Base-by-base conservation (phyloP, 2,329 filamentous ascomycete genomes). In the Penicillium sp. region DNA sequence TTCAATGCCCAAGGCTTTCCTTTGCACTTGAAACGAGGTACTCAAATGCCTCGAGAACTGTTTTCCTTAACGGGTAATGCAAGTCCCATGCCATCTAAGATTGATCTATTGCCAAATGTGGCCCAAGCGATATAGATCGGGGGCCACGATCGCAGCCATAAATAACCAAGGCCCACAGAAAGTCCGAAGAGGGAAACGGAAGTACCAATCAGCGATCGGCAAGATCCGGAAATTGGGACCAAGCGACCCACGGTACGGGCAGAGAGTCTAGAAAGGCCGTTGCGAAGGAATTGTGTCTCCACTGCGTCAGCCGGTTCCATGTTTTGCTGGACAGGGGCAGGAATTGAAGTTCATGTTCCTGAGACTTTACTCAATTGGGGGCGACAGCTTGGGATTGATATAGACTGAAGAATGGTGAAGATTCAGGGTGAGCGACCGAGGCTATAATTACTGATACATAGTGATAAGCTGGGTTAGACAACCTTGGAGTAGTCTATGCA, bases 261-360 rank as follows among this genome's bases (percentile, higher is more conserved):
- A 31, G 10, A 43, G n/a, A 33, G 64, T 66, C 64, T 67, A 65
- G 64, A 65, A 63, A 61, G 57, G 56, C 59, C 53, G 48, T 53
- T 52, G 37, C 5, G 35, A 43, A 46, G 21, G 50, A 26, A 59
- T 62, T 63, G 59, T 59, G 57, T 63, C 63, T 47, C 63, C 63
- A 65, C 64, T 60, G 61, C 62, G 61, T 63, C 61, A 64, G 57
- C 29, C 29, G 10, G 55, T 57, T 54, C 58, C 56, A 58, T 43
- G 52, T 63, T 57, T 52, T 24, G 24, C 35, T 14, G 52, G 31
- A 26, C 39, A 41, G 39, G 39, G 39, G 39, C 39, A 41, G 39
- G 5, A 41, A 52, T 48, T 44, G 35, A 41, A 53, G 16, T 29
- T 55, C 8, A 3, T 55, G 57, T 60, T 52, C 60, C 60, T 60